Conservation (phyloP, 2,329 filamentous ascomycete genomes). For the Colletotrichum salicis region DNA sequence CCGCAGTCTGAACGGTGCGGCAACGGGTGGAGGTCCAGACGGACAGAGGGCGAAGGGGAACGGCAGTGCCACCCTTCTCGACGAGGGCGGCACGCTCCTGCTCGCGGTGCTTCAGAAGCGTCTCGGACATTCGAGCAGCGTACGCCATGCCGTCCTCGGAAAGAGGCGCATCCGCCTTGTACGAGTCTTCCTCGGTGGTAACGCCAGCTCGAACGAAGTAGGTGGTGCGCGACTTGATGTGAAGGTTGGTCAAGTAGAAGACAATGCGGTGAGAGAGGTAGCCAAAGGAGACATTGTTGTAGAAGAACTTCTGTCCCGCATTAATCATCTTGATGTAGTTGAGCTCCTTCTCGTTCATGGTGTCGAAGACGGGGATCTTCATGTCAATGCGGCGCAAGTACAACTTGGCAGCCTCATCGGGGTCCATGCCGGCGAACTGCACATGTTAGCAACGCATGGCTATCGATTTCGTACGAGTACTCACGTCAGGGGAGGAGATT, state of each 20-base stretch:
- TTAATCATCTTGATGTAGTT: conserved; percentile 99
- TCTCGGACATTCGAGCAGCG: conserved; percentile 85
- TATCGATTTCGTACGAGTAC: conserved; percentile 40
- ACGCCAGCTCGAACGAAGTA: conserved; percentile 92
- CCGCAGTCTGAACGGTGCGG: conserved; percentile 89
- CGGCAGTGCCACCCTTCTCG: conserved; percentile 73
- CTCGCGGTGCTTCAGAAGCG: conserved; percentile 83
- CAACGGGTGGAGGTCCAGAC: conserved; percentile 96
- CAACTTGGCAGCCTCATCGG: conserved; percentile 90
- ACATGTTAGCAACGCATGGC: conserved; percentile 34
- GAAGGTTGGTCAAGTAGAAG: conserved; percentile 96
- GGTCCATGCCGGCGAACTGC: conserved; percentile 89
- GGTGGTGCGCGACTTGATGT: conserved; percentile 93
- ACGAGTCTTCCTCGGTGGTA: conserved; percentile 87
- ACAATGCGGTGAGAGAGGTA: conserved; percentile 97
- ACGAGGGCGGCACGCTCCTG: conserved; percentile 78
- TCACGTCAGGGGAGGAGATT: conserved; percentile 93
- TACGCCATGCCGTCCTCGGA: conserved; percentile 85
- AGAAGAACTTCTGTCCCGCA: conserved; percentile 89
- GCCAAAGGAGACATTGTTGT: conserved; percentile 97
- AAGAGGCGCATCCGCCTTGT: conserved; percentile 88
- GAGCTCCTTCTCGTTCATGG: conserved; percentile 91
- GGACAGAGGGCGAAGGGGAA: conserved; percentile 80
- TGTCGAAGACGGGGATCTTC: conserved; percentile 95
- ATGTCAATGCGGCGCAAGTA: conserved; percentile 91